Evolutionary conservation across 345 rosid genomes (phyloP), one percentile per base, ranked within the genome.

Genomic region (Citrus glauca): DNA sequence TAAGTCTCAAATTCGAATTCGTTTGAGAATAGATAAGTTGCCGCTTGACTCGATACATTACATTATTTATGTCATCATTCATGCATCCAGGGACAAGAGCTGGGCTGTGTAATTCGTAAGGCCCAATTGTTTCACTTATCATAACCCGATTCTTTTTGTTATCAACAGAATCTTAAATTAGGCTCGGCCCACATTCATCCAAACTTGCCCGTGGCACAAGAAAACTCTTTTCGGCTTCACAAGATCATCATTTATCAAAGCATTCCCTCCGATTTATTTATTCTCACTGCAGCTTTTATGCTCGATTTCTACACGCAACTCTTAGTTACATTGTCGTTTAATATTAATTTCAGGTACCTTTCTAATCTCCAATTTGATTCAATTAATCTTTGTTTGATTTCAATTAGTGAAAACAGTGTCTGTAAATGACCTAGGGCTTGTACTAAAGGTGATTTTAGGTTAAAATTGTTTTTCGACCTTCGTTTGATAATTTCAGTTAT

Each of bases 171-270:
- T 10, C 3, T 42, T 11, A 42, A 35, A 35, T 35, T 35, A 5
- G 9, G 63, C 66, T 65, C 66, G 55, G 79, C 38, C 73, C 79
- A 56, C 17, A 17, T 37, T 67, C 79, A 56, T 24, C 27, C 0
- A 25, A 64, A 67, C 57, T 67, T 76, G 73, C 73, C 79, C 73
- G 9, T 3, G 16, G 73, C 79, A 3, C 79, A 76, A 76, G 79
- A 67, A 76, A 76, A 76, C 73, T 6, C 9, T 10, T 4, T 65
- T 24, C 30, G 38, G 56, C 72, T 66, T 30, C 20, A 2, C 5
- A 1, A 8, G 24, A n/a, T 53, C 62, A 28, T 71, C 16, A 19
- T 30, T 50, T 56, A 71, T 30, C 28, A 5, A 59, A 60, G 25
- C 59, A 27, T 35, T 56, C 20, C 42, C 78, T 17, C 48, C 38